Percentiles rank a stretch among this genome's conserved stretches.
phyloP scores from a whole-genome alignment of 2,329 filamentous ascomycete genomes.

The Cladosporium sp. region DNA sequence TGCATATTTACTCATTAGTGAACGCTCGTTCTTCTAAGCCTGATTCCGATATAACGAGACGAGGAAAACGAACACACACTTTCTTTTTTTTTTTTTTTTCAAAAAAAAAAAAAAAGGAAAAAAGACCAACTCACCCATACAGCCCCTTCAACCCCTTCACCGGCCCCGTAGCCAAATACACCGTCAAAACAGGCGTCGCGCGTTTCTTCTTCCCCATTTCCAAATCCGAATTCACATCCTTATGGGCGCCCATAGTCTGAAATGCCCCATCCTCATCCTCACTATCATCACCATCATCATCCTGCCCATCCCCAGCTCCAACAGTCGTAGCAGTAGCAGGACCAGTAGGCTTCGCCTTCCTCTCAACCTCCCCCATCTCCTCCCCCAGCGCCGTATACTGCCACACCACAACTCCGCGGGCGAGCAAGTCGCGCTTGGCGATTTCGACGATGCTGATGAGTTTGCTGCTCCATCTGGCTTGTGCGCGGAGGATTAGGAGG shows the following conservation, averaged over 20 bases:
- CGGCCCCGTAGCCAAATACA: constrained; percentile 54
- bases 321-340: background rate
- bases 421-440: constrained; percentile 34
- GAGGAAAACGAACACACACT: no score
- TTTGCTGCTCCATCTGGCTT: constrained; percentile 50
- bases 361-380: constrained; percentile 23
- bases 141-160: constrained; percentile 48
- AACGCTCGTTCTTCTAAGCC: no score
- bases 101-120: no score
- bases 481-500: constrained; percentile 39
- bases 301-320: no score
- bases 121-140: constrained; percentile 11
- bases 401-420: constrained; percentile 44
- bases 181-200: constrained; percentile 53
- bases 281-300: constrained; percentile 15
- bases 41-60: no score
- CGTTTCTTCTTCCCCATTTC: constrained; percentile 40
- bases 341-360: constrained; percentile 14
- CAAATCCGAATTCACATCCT: no score
- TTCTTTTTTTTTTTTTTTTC: no score
- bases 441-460: constrained; percentile 66
- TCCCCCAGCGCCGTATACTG: constrained; percentile 31
- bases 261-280: constrained; percentile 23
- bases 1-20: no score
- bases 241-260: constrained; percentile 25